Evolutionary conservation across 148 eudicot species (phyloP), one percentile per base, ranked within the genome.

Genomic region (Gaultheria prostrata): DNA sequence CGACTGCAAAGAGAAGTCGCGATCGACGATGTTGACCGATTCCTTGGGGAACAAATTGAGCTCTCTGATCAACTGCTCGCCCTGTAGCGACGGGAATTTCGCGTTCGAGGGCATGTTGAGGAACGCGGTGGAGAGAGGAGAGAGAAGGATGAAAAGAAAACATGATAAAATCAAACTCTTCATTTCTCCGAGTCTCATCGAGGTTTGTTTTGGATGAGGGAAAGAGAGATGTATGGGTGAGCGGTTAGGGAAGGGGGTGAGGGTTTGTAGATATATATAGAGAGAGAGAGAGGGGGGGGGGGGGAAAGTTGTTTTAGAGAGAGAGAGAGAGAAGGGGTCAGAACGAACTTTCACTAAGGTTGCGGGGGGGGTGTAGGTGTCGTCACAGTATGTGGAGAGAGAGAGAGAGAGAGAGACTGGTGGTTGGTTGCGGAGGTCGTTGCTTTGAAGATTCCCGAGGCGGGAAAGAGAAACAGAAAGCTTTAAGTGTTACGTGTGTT

Each of bases 21-120:
- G 78, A 15, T 90, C 89, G 77, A 87, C 86, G 80, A 91, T 67
- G 88, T 94, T 91, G 90, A 91, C 77, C 56, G 90, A 51, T 3
- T 88, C 87, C 49, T 84, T 67, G n/a, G 98, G 98, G 80, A 93
- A 92, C 79, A 94, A 85, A 83, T 94, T 95, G 83, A 95, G 96
- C 76, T 85, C 88, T 18, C 87, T 87, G 80, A 95, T 91, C 51
- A 91, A 85, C 82, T 90, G 85, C 80, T 90, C 88, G 20, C 87
- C 92, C 48, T 86, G 79, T 14, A 70, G 11, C 45, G 86, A 39
- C 50, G 91, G 89, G 17, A 85, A 85, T 39, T 50, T 88, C 2
- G 89, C 67, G 35, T 76, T 79, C 13, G 80, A 28, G 28, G 87
- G 88, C 0, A 87, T 65, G 8, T 28, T 82, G 48, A 84, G 54